Base-by-base conservation (phyloP, 2,329 filamentous ascomycete species). In the Trichoderma breve region DNA sequence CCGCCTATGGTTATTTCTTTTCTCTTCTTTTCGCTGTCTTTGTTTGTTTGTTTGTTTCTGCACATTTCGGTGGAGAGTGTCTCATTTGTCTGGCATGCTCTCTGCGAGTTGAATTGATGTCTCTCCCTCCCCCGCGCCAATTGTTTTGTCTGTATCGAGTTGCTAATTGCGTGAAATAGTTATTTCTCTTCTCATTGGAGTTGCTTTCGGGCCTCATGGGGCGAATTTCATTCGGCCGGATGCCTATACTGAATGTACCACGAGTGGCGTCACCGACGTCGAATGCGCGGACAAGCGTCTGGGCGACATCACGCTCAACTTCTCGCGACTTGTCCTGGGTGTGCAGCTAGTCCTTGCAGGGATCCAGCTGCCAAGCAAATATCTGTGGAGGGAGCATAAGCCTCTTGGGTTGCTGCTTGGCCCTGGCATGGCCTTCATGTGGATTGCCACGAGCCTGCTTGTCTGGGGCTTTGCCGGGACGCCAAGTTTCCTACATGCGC, bases 261-360 rank as follows among this genome's bases (percentile, higher is more conserved):
- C 71, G 36, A 67, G 70, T 6, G 75, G 73, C 12, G 72, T 77
- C 11, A 74, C 73, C 4, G 39, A 36, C 32, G 73, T 75, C 4
- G 47, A 53, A 24, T 86, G 85, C 15, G 77, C 83, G 39, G 82
- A 82, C 39, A 89, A 90, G 64, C 90, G 90, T 66, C 84, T 97
- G 57, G 87, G 93, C 72, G 83, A 86, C 9, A 91, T 95, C 73
- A 97, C 93, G 0, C 85, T 97, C 74, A 92, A 93, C 81, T 97
- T 98, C 82, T 92, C 92, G 0, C 90, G 95, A 1, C 87, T 98
- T 0, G 95, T 97, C 0, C 89, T 98, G 0, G 95, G 95, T 3
- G 93, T 98, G 0, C 95, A 98, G 82, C 88, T 98, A 12, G 93
- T 97, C 9, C 86, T 98, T 7, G 94, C 94, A 0, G 95, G 95